These are phyloP conservation scores for Marasmius tenuissimus DNA, from an alignment of 1,284 basidiomycete species.

Conservation along the genomic window DNA sequence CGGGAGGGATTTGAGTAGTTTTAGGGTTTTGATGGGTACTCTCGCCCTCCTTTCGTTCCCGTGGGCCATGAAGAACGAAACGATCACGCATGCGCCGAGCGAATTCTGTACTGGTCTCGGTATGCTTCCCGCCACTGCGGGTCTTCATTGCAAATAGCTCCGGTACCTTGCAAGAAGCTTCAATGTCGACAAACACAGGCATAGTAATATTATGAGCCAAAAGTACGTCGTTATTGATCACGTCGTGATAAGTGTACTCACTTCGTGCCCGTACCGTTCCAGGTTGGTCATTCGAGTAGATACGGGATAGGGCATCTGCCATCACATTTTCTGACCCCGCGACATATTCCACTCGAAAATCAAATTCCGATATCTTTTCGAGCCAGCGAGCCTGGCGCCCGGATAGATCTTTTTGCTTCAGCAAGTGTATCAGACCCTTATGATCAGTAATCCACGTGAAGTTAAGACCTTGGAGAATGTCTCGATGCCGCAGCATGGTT, in stretches of 20 bases:
- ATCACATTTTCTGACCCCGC: constrained; percentile 30
- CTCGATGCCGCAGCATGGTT: constrained; percentile 27
- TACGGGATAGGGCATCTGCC: constrained; percentile 21
- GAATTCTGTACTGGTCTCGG: background rate
- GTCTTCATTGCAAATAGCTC: background rate
- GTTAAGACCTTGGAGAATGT: constrained; percentile 27
- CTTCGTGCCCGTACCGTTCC: constrained; percentile 1
- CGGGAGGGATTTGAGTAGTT: background rate
- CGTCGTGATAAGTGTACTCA: constrained; percentile 7
- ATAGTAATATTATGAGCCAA: background rate
- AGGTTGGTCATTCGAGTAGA: constrained; percentile 8
- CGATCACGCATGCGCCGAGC: background rate
- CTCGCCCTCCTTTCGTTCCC: constrained; percentile 14
- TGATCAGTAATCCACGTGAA: constrained; percentile 40
- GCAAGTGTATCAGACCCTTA: constrained; percentile 29
- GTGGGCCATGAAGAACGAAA: background rate
- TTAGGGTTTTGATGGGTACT: background rate
- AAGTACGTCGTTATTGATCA: background rate
- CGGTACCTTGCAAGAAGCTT: background rate
- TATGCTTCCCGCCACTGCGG: background rate
- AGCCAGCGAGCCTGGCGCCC: constrained; percentile 37
- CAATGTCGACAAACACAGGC: constrained; percentile 4
- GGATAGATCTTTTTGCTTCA: constrained; percentile 30
- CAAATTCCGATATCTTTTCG: constrained; percentile 29
- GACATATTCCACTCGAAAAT: constrained; percentile 30